Evolutionary conservation across 371 early-diverging fungal genomes (phyloP).

Genomic region (Rhizomucor miehei): DNA sequence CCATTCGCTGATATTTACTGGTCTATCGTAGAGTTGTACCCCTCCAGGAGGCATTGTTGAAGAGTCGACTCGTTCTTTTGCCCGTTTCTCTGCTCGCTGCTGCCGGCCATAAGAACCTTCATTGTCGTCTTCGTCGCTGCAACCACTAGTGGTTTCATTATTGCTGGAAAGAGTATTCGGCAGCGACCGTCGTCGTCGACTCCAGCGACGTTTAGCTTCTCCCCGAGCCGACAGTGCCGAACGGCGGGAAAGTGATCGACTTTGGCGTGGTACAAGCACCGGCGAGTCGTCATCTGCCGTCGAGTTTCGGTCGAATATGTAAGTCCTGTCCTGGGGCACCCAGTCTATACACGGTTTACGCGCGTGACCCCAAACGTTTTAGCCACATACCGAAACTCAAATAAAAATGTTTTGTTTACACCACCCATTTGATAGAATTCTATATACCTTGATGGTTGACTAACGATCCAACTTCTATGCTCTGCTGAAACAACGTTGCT

Average conservation of each 20-base stretch:
- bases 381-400: too few species aligned
- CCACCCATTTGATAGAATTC: too few species aligned
- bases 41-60: conserved; percentile 11
- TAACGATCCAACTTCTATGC: too few species aligned
- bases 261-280: conserved; percentile 14
- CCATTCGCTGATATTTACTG: conserved; percentile 49
- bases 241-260: conserved; percentile 19
- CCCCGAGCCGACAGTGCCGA: conserved; percentile 20
- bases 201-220: conserved; percentile 6
- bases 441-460: too few species aligned
- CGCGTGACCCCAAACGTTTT: too few species aligned
- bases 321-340: background rate
- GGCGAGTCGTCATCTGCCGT: conserved; percentile 11
- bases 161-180: background rate
- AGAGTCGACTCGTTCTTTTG: background rate
- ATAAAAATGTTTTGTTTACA: too few species aligned
- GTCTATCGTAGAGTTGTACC: conserved; percentile 34
- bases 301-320: conserved; percentile 13
- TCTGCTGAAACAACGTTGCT: too few species aligned
- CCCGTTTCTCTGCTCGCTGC: background rate
- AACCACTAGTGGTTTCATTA: conserved; percentile 3
- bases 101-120: background rate
- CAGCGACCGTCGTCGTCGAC: conserved; percentile 5
- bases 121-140: background rate
- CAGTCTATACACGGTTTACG: too few species aligned